Conservation (phyloP, 2,329 filamentous ascomycete species). For the Xylariales sp. region DNA sequence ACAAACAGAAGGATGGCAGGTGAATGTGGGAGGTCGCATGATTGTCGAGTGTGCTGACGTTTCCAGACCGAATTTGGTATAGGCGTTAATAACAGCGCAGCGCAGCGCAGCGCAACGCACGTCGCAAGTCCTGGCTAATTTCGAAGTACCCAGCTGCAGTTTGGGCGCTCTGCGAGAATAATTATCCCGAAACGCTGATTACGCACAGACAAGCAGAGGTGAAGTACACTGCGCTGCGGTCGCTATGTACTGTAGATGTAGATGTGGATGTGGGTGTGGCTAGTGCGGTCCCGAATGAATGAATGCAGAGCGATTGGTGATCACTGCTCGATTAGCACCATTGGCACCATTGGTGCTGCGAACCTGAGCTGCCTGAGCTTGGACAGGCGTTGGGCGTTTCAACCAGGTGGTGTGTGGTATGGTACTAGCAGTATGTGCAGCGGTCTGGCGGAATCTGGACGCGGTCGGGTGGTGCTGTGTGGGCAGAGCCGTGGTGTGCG, state of each 20-base stretch:
- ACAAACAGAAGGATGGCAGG: slow-evolving; percentile 3
- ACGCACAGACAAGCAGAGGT: slow-evolving; percentile 4
- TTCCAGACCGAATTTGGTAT: slow-evolving; percentile 25
- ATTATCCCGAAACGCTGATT: slow-evolving; percentile 22
- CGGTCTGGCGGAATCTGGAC: slow-evolving; percentile 15
- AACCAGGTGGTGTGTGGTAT: slow-evolving; percentile 13
- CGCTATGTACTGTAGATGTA: too few species aligned
- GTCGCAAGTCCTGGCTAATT: slow-evolving; percentile 22
- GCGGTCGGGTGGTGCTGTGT: background rate
- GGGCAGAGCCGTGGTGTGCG: too few species aligned
- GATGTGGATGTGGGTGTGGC: slow-evolving; percentile 19
- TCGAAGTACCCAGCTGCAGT: slow-evolving; percentile 10
- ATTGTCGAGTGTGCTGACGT: slow-evolving; percentile 32
- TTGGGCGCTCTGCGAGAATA: slow-evolving; percentile 4
- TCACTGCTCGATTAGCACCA: slow-evolving; percentile 21
- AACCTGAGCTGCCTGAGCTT: slow-evolving; percentile 24
- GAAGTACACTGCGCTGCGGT: background rate
- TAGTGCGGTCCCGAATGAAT: slow-evolving; percentile 17
- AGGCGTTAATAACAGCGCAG: slow-evolving; percentile 21
- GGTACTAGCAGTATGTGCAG: too few species aligned
- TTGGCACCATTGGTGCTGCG: background rate
- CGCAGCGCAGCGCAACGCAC: too few species aligned
- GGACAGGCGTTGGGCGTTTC: slow-evolving; percentile 30
- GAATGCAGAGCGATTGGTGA: slow-evolving; percentile 26
- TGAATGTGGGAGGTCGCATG: slow-evolving; percentile 21